Conservation (phyloP, 2,329 filamentous ascomycete genomes). For the Claviceps digitariae region DNA sequence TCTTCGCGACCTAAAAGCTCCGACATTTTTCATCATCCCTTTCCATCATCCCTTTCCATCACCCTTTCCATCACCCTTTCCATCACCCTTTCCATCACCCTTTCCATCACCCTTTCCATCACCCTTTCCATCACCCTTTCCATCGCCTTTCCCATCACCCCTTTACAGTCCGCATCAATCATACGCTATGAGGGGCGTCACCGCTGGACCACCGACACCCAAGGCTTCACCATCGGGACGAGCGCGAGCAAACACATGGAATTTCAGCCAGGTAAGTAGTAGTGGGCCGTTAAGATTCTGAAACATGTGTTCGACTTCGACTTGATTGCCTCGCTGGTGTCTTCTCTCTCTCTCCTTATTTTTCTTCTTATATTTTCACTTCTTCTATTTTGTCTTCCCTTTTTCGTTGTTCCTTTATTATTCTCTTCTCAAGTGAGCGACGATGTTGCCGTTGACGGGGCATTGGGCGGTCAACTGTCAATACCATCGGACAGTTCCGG, state of each 20-base stretch:
- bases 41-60: background rate
- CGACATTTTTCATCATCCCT: background rate
- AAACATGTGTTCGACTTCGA: background rate
- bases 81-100: background rate
- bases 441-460: background rate
- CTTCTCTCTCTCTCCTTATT: background rate
- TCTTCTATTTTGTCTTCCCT: no score
- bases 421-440: background rate
- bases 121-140: background rate
- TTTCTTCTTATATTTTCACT: background rate
- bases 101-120: background rate
- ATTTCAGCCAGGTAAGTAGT: constrained; percentile 25
- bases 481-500: constrained; percentile 3
- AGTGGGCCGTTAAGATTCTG: background rate
- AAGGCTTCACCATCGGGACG: constrained; percentile 14
- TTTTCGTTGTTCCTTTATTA: no score
- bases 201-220: constrained; percentile 21
- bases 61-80: no score
- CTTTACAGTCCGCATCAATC: background rate
- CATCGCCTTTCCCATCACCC: background rate
- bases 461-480: background rate
- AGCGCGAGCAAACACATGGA: constrained; percentile 25
- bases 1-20: background rate
- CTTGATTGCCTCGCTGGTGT: background rate
- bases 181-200: constrained; percentile 15